Base-by-base conservation (phyloP, 2,329 filamentous ascomycete species). In the Westerdykella aurantiaca region DNA sequence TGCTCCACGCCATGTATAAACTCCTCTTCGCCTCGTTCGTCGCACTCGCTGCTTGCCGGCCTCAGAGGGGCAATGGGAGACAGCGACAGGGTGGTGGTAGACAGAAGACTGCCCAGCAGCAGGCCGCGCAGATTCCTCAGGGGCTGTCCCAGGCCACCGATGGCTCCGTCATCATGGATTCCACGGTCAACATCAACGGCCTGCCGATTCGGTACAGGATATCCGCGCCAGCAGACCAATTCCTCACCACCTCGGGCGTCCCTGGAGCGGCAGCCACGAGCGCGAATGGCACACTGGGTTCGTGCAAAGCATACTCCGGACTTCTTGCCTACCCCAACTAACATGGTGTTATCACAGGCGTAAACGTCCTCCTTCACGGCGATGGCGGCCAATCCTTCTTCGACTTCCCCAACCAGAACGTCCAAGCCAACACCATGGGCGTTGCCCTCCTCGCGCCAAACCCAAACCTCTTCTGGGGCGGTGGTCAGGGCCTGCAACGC, bases 351-450 rank as follows among this genome's bases (percentile, higher is more conserved):
- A 21, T 21, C 18, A 33, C 23, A 50, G 76, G 76, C 39, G 67
- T 78, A 6, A 81, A 81, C 52, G 73, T 81, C 12, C 71, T 81
- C 31, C 70, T 81, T 3, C 78, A 81, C 57, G 78, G 78, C 39
- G 78, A 81, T 55, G 78, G 78, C 34, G 78, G 78, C 6, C 74
- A 79, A 52, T 78, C 74, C 11, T 79, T 79, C 69, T 76, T 77
- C 60, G 75, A 77, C 56, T 77, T 78, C 63, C 76, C 76, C 31
- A 79, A 79, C 60, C 73, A 79, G 51, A 72, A 69, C 14, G 72
- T 78, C 10, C 72, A 74, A 43, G 57, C 64, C 40, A 72, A 72
- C 49, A 70, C 76, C 25, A 75, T 76, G 58, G 76, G 76, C 47
- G 74, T 78, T 9, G 75, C 68, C 7, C 62, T 79, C 1, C 72